Base-by-base conservation (phyloP, 1,139 yeast species). In the Saccharomyces hybrid region DNA sequence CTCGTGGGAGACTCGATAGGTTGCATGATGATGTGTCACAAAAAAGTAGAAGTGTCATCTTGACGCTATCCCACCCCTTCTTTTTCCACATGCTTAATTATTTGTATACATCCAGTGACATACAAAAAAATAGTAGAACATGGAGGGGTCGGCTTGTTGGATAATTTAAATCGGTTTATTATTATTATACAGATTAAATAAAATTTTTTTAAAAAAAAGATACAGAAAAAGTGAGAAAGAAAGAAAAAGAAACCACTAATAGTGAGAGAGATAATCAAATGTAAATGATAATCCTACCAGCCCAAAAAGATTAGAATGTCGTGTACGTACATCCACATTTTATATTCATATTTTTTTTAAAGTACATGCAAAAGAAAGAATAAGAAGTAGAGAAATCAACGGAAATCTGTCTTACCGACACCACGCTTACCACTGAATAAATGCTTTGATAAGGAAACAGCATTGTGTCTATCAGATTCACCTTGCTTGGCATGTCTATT, bases 351-450 rank as follows among this genome's bases (percentile, higher is more conserved):
- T 16, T 25, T 38, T 38, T 38, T 38, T 38, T 20, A 38, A 13
- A 38, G 44, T 38, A 38, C 23, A 38, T 38, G 44, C 44, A 38
- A 38, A 46, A 46, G 28, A 14, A 47, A 47, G 28, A 49, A 50
- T 26, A 26, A 31, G 31, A 26, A 48, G 44, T 14, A 41, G 32
- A 41, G 46, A 27, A 11, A 25, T 16, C 63, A 73, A 72, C 77
- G 76, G 72, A 70, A 73, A 72, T 85, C 93, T 61, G 88, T 86
- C 68, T 85, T 85, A 71, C 96, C 96, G 70, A 82, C 83, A 77
- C 96, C 93, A 77, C 97, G 84, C 81, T 95, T 93, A 76, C 99
- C 99, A 68, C 91, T 77, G 77, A 85, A 88, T 79, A 93, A 79
- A 76, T 93, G 99, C 78, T 90, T 91, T 60, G 97, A 96, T 76